These are phyloP conservation scores for Pseudogymnoascus sp. DNA, from an alignment of 2,329 filamentous ascomycete species.

Conservation along the genomic window DNA sequence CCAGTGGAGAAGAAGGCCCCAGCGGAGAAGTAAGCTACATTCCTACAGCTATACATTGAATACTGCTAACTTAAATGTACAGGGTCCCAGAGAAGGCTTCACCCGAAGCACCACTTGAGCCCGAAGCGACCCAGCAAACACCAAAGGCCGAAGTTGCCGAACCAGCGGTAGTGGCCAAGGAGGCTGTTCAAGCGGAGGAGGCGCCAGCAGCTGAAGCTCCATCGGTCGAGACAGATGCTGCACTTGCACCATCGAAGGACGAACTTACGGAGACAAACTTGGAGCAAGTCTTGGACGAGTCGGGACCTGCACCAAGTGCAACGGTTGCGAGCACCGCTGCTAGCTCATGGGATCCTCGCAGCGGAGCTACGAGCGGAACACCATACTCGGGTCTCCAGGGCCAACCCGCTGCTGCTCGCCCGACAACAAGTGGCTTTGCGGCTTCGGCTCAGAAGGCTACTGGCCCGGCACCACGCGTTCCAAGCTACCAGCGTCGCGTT, in stretches of 20 bases:
- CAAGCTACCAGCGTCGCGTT: constrained; percentile 77
- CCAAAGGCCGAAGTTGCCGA: constrained; percentile 31
- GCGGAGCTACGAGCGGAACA: constrained; percentile 50
- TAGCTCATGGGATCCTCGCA: constrained; percentile 71
- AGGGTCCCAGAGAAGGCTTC: neutral
- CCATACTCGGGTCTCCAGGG: constrained; percentile 57
- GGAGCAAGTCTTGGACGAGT: constrained; percentile 78
- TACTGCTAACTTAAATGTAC: neutral
- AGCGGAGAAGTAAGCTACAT: constrained; percentile 21
- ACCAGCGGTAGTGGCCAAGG: constrained; percentile 17
- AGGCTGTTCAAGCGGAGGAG: constrained; percentile 8
- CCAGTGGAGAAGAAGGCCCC: constrained; percentile 42
- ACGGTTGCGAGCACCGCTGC: constrained; percentile 84
- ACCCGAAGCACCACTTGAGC: constrained; percentile 36
- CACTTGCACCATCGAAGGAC: constrained; percentile 64
- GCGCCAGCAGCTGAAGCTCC: constrained; percentile 17
- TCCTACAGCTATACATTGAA: neutral
- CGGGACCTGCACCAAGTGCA: constrained; percentile 65
- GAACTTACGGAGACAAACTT: constrained; percentile 87
- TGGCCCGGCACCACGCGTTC: constrained; percentile 54
- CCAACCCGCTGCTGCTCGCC: constrained; percentile 47
- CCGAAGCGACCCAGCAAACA: constrained; percentile 32
- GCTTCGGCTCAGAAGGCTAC: constrained; percentile 73
- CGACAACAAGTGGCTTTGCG: constrained; percentile 64
- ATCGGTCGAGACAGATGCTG: constrained; percentile 34